These are phyloP conservation scores for Carpinus fangiana DNA, from an alignment of 306 rosid genomes.

Conservation along the genomic window DNA sequence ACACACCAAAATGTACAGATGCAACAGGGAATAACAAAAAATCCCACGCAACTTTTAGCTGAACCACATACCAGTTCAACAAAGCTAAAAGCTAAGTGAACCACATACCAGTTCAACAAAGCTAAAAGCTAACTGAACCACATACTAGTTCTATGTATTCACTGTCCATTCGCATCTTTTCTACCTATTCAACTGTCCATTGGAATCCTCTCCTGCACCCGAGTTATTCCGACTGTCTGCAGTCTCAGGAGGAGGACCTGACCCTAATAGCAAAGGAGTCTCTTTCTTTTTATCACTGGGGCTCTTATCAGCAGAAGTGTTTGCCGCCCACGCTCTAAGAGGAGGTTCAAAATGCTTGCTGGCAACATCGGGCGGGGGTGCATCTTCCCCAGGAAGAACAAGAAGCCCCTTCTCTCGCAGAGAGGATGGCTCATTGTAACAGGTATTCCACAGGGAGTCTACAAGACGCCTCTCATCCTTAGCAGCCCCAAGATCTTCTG, in stretches of 20 bases:
- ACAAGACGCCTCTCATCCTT: constrained; percentile 83
- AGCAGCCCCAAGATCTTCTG: constrained; percentile 74
- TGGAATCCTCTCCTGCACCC: constrained; percentile 25
- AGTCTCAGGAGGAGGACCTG: constrained; percentile 46
- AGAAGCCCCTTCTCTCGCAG: constrained; percentile 79
- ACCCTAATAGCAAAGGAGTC: constrained; percentile 65
- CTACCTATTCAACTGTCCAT: neutral
- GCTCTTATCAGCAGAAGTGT: constrained; percentile 36
- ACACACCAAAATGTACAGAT: neutral
- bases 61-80: neutral
- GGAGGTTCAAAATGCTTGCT: constrained; percentile 81
- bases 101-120: neutral
- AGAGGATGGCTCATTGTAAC: constrained; percentile 65
- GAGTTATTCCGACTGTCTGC: constrained; percentile 31
- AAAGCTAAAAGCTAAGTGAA: neutral
- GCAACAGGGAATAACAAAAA: constrained; percentile 2
- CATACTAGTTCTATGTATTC: constrained; percentile 7
- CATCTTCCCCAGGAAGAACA: constrained; percentile 80
- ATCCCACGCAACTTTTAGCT: too few species aligned
- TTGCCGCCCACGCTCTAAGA: constrained; percentile 62
- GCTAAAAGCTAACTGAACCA: neutral
- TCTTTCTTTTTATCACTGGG: constrained; percentile 45
- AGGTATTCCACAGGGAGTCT: constrained; percentile 73
- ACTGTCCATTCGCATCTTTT: neutral
- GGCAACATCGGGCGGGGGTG: constrained; percentile 74